Conservation (phyloP, 345 rosid genomes). For the Gossypioides kirkii region DNA sequence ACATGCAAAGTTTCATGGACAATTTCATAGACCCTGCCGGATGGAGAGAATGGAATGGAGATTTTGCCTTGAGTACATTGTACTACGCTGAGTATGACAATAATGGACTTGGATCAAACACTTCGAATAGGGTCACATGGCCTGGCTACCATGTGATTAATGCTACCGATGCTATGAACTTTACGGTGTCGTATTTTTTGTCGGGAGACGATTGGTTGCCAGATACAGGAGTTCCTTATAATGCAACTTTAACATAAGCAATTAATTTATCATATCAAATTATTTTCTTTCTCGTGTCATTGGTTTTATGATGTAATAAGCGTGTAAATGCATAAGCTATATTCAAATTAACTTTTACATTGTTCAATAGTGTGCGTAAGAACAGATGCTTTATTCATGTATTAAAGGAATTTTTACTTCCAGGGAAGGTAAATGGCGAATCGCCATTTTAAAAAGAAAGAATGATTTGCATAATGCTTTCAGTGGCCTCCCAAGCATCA, state of each 20-base stretch:
- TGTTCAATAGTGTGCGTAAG: no score
- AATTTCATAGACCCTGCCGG: constrained; percentile 11
- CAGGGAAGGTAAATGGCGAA: no score
- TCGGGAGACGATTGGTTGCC: constrained; percentile 22
- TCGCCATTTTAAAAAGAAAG: no score
- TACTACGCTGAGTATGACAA: constrained; percentile 38
- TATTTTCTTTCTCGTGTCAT: not conserved
- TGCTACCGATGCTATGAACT: constrained; percentile 25
- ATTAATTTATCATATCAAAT: not conserved
- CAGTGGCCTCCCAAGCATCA: no score
- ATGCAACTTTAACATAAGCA: not conserved
- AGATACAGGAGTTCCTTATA: not conserved
- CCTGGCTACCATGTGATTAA: constrained; percentile 28
- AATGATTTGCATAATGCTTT: no score
- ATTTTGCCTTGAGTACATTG: constrained; percentile 15
- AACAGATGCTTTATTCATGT: no score
- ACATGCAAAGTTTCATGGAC: constrained; percentile 12
- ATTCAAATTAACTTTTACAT: not conserved
- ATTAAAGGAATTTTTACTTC: no score
- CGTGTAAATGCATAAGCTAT: not conserved
- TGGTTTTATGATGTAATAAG: not conserved
- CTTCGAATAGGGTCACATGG: constrained; percentile 33
- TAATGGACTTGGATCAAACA: constrained; percentile 29
- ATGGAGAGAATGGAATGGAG: not conserved
- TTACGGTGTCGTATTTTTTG: constrained; percentile 22